Evolutionary conservation across 257 asterid species (phyloP).

Genomic region (Solanum neorickii): DNA sequence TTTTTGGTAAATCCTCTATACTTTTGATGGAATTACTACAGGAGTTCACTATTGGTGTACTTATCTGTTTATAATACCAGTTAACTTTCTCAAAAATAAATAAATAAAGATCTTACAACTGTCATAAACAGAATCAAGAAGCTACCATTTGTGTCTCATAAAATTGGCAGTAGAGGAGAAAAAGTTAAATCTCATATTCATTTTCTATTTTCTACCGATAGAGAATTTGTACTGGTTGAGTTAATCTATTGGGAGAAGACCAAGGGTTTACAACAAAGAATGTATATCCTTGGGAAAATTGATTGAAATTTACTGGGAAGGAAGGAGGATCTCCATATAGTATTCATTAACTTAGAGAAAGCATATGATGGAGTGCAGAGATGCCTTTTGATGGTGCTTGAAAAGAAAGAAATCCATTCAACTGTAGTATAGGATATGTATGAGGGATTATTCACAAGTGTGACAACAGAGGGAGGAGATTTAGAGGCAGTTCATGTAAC

Average conservation of each 20-base stretch:
- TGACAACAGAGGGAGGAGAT: neutral
- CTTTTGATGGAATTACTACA: no score
- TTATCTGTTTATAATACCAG: no score
- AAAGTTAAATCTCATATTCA: neutral
- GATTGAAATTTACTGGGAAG: neutral
- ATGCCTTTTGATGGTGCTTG: neutral
- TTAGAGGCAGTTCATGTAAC: neutral
- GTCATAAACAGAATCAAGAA: neutral
- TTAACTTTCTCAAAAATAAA: no score
- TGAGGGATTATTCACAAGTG: neutral
- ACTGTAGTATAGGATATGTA: neutral
- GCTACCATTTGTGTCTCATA: neutral
- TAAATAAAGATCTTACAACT: neutral
- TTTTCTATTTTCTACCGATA: neutral
- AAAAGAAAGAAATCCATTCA: neutral
- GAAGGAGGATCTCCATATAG: neutral
- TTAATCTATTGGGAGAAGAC: neutral
- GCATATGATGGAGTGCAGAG: neutral
- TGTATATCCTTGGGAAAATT: neutral
- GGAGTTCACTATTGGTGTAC: no score
- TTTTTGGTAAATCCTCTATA: no score
- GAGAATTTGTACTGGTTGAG: neutral
- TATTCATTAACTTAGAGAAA: neutral
- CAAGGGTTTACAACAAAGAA: neutral
- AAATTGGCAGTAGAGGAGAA: neutral